phyloP scores from a whole-genome alignment of 306 rosid genomes.

The Vigna radiata region DNA sequence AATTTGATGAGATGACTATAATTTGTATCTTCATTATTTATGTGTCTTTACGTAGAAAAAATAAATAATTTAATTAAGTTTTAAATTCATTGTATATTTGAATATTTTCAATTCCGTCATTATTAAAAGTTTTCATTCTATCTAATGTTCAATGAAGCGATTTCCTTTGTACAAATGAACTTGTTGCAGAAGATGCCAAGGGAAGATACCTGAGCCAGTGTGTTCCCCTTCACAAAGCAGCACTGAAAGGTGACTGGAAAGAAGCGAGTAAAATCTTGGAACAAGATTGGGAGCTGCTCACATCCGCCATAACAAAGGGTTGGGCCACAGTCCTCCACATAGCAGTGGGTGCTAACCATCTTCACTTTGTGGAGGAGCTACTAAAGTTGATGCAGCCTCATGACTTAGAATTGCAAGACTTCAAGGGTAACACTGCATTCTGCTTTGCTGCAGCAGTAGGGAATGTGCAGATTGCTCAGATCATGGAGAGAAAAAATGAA shows the following conservation, averaged over 20 bases:
- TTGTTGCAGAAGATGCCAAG: slow-evolving; percentile 41
- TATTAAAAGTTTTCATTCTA: too few relatives aligned
- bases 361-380: slow-evolving; percentile 48
- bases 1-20: too few relatives aligned
- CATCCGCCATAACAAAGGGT: slow-evolving; percentile 42
- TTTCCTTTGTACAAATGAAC: neutral
- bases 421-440: slow-evolving; percentile 45
- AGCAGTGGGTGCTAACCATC: slow-evolving; percentile 49
- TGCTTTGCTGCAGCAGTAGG: slow-evolving; percentile 53
- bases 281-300: neutral
- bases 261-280: slow-evolving; percentile 39
- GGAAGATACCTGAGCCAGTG: slow-evolving; percentile 34
- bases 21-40: too few relatives aligned
- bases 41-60: too few relatives aligned
- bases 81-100: too few relatives aligned
- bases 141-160: too few relatives aligned
- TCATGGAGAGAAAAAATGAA: slow-evolving; percentile 22
- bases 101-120: too few relatives aligned
- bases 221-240: slow-evolving; percentile 54
- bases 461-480: slow-evolving; percentile 41
- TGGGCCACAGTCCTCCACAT: slow-evolving; percentile 52
- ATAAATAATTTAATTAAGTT: too few relatives aligned
- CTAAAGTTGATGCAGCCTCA: neutral
- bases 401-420: slow-evolving; percentile 40
- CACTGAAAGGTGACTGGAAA: slow-evolving; percentile 55